phyloP scores from a whole-genome alignment of 805 yeast species.

The Teunomyces kruisii region DNA sequence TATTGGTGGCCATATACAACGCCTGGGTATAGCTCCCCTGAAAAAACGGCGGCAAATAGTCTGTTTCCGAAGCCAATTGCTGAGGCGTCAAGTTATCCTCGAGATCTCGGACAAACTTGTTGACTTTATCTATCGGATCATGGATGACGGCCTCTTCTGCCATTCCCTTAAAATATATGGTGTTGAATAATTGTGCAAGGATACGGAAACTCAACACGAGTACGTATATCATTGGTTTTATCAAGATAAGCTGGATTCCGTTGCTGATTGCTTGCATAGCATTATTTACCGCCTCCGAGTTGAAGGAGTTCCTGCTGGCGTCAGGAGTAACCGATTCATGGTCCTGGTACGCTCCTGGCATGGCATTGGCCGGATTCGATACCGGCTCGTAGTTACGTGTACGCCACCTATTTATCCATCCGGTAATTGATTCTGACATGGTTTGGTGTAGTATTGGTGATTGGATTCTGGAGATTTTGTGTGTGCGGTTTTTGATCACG shows the following conservation, averaged over 20 bases:
- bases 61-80: conserved; percentile 9
- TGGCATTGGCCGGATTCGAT: conserved; percentile 3
- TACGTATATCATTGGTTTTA: conserved; percentile 26
- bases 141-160: conserved; percentile 10
- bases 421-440: neutral
- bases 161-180: conserved; percentile 25
- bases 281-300: conserved; percentile 16
- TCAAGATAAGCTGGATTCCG: conserved; percentile 13
- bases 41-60: conserved; percentile 46
- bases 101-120: conserved; percentile 49
- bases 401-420: neutral
- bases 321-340: conserved; percentile 10
- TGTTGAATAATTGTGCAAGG: conserved; percentile 21
- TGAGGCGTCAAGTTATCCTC: conserved; percentile 44
- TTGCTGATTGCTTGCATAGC: conserved; percentile 4
- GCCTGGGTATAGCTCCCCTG: conserved; percentile 84
- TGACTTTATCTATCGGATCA: conserved; percentile 56
- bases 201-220: conserved; percentile 22
- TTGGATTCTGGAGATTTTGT: neutral
- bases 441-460: neutral
- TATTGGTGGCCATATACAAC: conserved; percentile 62
- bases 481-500: neutral
- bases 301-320: conserved; percentile 12
- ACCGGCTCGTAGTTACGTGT: conserved; percentile 2
- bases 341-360: conserved; percentile 25